phyloP scores from a whole-genome alignment of 2,329 filamentous ascomycete species.

The Tolypocladium ophioglossoides region DNA sequence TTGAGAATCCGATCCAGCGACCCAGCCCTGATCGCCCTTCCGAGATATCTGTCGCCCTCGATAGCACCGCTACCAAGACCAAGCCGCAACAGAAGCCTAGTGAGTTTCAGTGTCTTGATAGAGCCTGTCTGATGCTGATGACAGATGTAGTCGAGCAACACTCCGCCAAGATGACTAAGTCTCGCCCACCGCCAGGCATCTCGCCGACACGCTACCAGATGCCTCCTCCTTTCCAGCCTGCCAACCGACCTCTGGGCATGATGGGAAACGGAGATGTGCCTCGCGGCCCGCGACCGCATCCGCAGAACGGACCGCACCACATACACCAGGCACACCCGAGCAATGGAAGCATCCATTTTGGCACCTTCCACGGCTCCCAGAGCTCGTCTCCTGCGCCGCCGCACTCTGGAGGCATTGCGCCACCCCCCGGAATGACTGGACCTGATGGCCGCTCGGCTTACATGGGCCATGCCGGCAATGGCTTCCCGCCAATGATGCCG shows the following conservation, averaged over 20 bases:
- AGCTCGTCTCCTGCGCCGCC: slow-evolving; percentile 47
- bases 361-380: slow-evolving; percentile 42
- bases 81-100: slow-evolving; percentile 5
- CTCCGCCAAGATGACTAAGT: slow-evolving; percentile 7
- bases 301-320: slow-evolving; percentile 21
- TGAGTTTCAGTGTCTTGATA: slow-evolving; percentile 2
- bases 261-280: slow-evolving; percentile 22
- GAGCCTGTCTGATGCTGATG: slow-evolving; percentile 2
- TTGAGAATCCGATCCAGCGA: not conserved
- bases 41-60: slow-evolving; percentile 1
- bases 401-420: slow-evolving; percentile 33
- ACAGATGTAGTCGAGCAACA: slow-evolving; percentile 7
- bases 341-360: slow-evolving; percentile 46
- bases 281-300: slow-evolving; percentile 19
- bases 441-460: slow-evolving; percentile 22
- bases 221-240: slow-evolving; percentile 31
- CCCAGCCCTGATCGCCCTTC: slow-evolving; percentile 1
- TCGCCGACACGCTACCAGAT: slow-evolving; percentile 29
- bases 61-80: slow-evolving; percentile 2
- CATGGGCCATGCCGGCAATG: slow-evolving; percentile 21
- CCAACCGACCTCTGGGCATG: slow-evolving; percentile 17
- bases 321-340: slow-evolving; percentile 44
- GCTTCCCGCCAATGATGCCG: slow-evolving; percentile 26
- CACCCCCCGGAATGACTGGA: slow-evolving; percentile 34
- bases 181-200: slow-evolving; percentile 19